Percentiles rank a stretch among this genome's conserved stretches.
Conservation (phyloP, 2,329 filamentous ascomycete species). For the Trichoderma endophyticum region DNA sequence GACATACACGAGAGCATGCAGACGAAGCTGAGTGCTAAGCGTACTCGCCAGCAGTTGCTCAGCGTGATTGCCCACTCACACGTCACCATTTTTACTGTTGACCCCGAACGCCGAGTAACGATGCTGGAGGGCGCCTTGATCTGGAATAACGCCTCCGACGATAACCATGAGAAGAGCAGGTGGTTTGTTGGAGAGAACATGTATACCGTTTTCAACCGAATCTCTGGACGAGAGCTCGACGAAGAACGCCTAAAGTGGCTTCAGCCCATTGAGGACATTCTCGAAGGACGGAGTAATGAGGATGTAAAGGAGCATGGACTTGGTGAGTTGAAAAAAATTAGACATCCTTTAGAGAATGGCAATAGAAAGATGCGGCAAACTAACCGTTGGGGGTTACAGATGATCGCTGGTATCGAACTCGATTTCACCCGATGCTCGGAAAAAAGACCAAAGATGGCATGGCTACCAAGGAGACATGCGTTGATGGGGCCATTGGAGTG, state of each 20-base stretch:
- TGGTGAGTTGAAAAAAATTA: conserved; percentile 32
- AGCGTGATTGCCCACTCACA: conserved; percentile 72
- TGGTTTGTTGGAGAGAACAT: conserved; percentile 60
- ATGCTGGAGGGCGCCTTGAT: conserved; percentile 68
- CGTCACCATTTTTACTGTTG: conserved; percentile 72
- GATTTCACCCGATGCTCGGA: conserved; percentile 63
- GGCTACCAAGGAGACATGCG: conserved; percentile 43
- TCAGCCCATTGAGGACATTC: conserved; percentile 59
- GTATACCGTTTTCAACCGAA: conserved; percentile 59
- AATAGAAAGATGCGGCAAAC: background rate
- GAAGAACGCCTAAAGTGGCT: conserved; percentile 50
- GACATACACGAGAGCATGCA: conserved; percentile 74
- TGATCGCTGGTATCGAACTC: conserved; percentile 67
- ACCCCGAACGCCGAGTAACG: conserved; percentile 58
- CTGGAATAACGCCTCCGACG: conserved; percentile 46
- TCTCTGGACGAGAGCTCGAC: conserved; percentile 42
- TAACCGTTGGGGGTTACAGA: conserved; percentile 34
- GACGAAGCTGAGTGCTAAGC: conserved; percentile 62
- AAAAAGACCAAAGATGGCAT: conserved; percentile 53
- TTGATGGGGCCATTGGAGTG: conserved; percentile 74
- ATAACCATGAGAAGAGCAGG: conserved; percentile 39
- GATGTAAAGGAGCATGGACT: conserved; percentile 63
- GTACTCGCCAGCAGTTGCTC: conserved; percentile 66
- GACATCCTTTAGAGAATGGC: background rate
- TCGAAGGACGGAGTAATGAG: conserved; percentile 58